Evolutionary conservation across 192 early-diverging fungal species (phyloP).

Genomic region (Backusella morwellensis): DNA sequence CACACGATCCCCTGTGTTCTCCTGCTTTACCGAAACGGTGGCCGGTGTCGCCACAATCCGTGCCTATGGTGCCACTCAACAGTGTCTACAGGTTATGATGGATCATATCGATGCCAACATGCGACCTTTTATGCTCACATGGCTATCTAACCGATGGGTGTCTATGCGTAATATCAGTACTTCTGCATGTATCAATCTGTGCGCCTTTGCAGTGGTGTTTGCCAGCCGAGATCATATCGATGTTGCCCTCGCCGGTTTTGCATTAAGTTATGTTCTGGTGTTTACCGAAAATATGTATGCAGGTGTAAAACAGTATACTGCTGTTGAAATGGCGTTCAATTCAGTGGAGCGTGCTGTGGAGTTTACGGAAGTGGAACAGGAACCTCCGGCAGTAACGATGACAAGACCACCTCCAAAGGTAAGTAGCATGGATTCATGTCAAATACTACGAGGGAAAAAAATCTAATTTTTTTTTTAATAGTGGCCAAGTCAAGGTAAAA

Average conservation of each 20-base stretch:
- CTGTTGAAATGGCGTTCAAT: slow-evolving; percentile 86
- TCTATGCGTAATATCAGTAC: slow-evolving; percentile 13
- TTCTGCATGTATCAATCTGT: no score
- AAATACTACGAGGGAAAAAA: no score
- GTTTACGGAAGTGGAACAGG: slow-evolving; percentile 79
- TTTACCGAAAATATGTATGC: slow-evolving; percentile 67
- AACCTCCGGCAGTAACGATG: slow-evolving; percentile 52
- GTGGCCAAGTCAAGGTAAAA: slow-evolving; percentile 70
- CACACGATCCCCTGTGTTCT: slow-evolving; percentile 69
- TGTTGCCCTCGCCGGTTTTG: slow-evolving; percentile 80
- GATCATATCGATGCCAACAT: no score
- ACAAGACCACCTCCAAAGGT: no score
- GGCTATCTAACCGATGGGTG: slow-evolving; percentile 86
- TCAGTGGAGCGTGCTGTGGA: slow-evolving; percentile 84
- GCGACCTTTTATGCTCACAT: slow-evolving; percentile 75
- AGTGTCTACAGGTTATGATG: no score
- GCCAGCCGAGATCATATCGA: slow-evolving; percentile 43
- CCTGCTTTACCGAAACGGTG: slow-evolving; percentile 73
- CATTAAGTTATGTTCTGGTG: slow-evolving; percentile 72
- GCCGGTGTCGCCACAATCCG: slow-evolving; percentile 79
- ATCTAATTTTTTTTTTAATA: no score
- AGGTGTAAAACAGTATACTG: slow-evolving; percentile 70
- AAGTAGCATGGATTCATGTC: no score
- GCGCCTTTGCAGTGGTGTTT: no score
- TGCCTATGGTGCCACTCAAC: slow-evolving; percentile 57